Conservation (phyloP, 2,329 filamentous ascomycete species). For the Fusarium armeniacum region DNA sequence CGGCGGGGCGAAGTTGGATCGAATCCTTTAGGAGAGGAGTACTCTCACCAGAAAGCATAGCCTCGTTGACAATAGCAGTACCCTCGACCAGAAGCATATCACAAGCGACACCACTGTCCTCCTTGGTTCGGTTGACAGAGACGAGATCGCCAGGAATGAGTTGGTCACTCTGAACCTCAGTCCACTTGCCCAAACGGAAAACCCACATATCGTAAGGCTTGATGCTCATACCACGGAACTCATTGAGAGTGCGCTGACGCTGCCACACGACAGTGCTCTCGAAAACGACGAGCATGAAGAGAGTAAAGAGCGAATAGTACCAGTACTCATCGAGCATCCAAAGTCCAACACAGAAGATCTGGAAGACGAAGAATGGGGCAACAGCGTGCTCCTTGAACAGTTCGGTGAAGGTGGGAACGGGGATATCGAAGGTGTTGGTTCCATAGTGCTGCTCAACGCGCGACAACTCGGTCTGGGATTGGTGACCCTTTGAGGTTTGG, state of each 20-base stretch:
- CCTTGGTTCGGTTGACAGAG: slow-evolving; percentile 93
- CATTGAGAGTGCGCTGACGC: slow-evolving; percentile 91
- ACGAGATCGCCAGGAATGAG: slow-evolving; percentile 94
- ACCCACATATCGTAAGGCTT: slow-evolving; percentile 97
- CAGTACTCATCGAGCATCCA: slow-evolving; percentile 99
- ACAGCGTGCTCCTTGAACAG: slow-evolving; percentile 99
- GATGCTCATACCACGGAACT: slow-evolving; percentile 99
- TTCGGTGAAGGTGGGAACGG: slow-evolving; percentile 94
- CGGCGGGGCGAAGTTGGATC: slow-evolving; percentile 86
- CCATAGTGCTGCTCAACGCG: slow-evolving; percentile 93
- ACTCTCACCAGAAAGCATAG: slow-evolving; percentile 98
- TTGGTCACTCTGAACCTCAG: slow-evolving; percentile 88
- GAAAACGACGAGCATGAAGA: slow-evolving; percentile 98
- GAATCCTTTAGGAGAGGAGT: slow-evolving; percentile 98
- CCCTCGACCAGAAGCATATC: slow-evolving; percentile 97
- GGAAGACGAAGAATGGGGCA: slow-evolving; percentile 98
- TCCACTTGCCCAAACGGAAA: slow-evolving; percentile 89
- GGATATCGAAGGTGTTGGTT: slow-evolving; percentile 96
- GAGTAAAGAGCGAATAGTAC: slow-evolving; percentile 99
- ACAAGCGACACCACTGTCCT: slow-evolving; percentile 96
- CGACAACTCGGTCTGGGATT: slow-evolving; percentile 79
- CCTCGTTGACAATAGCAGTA: slow-evolving; percentile 97
- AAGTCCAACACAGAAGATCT: slow-evolving; percentile 96
- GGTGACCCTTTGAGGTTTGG: slow-evolving; percentile 83
- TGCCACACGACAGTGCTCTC: slow-evolving; percentile 99